Base-by-base conservation (phyloP, 768 basidiomycete genomes). In the Sarcomyxa edulis region DNA sequence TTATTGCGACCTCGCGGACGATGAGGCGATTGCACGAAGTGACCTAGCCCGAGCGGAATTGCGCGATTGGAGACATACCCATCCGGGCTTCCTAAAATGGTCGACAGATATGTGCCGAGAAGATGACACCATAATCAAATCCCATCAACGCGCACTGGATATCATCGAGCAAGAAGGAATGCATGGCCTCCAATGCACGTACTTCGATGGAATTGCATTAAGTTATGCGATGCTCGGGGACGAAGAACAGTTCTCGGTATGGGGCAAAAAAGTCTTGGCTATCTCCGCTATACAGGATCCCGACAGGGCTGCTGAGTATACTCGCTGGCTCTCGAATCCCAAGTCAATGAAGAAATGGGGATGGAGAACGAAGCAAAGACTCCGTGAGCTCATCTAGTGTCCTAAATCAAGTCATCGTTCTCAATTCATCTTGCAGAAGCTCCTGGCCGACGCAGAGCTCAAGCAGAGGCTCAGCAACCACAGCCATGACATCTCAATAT, bases 201-300 rank as follows among this genome's bases (percentile, higher is more conserved):
- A 69, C 26, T 46, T 60, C 8, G 68, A 70, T 34, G 52, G 47
- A 5, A 59, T 70, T 18, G 64, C 64, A 2, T 62, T 66, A 58
- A 66, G 64, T 30, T 67, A 66, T 46, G 68, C 65, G 1, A 66
- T 64, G 7, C 46, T 70, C 12, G 52, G 53, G 14, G 64, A 70
- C 26, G 50, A 46, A 11, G 47, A 57, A 20, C 56, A 56, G 37
- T 70, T 70, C 39, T 51, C 47, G 33, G 42, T 46, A 24, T 68
- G 66, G 66, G 48, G 54, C 11, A 46, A 45, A 33, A 44, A 46
- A 22, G 65, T 56, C 20, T 49, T 54, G 3, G 56, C 56, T 4
- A 49, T 47, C 4, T 52, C 58, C 15, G 47, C 45, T n/a, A 33
- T 42, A 16, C 25, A 27, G 2, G 35, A 45, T 19, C 45, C 43